Evolutionary conservation across 1,139 yeast genomes (phyloP), one percentile per base, ranked within the genome.

Genomic region (Protomyces inouyei): DNA sequence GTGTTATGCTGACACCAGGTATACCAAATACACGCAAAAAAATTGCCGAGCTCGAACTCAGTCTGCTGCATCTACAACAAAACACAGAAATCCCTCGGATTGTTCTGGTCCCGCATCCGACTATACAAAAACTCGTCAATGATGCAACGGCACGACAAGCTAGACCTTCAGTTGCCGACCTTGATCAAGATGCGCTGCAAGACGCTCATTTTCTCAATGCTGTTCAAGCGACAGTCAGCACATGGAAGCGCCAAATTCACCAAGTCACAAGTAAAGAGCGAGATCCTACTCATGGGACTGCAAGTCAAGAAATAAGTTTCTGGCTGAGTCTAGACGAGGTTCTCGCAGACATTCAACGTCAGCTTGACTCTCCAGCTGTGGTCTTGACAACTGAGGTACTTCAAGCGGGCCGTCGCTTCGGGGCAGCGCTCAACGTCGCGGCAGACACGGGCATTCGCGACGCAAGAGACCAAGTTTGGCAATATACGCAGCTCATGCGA

Each of bases 241-340:
- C 78, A 10, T 91, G 97, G 97, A 83, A 86, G 28, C 82, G 79
- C 67, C 82, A 83, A 53, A 83, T 86, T 12, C 88, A 85, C 69
- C 75, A 79, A 0, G 76, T 89, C 8, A 82, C 92, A 0, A 76
- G 77, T 40, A 73, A 86, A 53, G 73, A 79, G 35, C 74, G 80
- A 3, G 81, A 81, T 40, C 84, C 88, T 0, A 69, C 75, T 1
- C 84, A 82, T 55, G 91, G 89, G 0, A 77, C 82, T 0, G 83
- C 91, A 0, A 70, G 77, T 0, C 93, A 88, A 64, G 97, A 92
- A 71, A 80, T 87, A 12, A 83, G 81, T 61, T 92, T 88, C 71
- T 92, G 98, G 97, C 77, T 79, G 25, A 83, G 90, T 0, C 79
- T 88, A 79, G 95, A 88, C 70, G 73, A 76, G 0, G 86, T 91